A percentile compares a stretch with the other conserved stretches of the same genome.
These are phyloP conservation scores for Penicillium corylophilum DNA, from an alignment of 2,329 filamentous ascomycete genomes.

Conservation along the genomic window DNA sequence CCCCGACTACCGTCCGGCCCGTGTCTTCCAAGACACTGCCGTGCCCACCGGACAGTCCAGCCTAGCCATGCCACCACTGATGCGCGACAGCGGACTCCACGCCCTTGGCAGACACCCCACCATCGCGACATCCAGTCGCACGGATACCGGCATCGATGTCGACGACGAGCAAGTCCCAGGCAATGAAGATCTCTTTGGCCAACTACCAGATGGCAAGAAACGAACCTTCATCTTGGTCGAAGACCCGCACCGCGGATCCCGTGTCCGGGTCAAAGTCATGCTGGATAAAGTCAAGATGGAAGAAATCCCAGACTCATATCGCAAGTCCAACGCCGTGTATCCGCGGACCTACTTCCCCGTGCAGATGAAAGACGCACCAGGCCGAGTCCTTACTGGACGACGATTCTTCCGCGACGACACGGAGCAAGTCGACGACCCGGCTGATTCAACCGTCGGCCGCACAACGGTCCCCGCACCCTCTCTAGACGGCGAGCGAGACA, in stretches of 20 bases:
- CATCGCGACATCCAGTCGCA: constrained; percentile 30
- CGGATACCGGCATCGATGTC: constrained; percentile 20
- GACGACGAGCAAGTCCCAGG: constrained; percentile 33
- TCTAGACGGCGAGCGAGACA: constrained; percentile 70
- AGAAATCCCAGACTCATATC: constrained; percentile 94
- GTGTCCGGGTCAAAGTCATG: constrained; percentile 85
- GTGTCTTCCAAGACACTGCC: constrained; percentile 68
- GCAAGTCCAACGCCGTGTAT: constrained; percentile 84
- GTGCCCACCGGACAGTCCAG: constrained; percentile 62
- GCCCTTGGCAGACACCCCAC: constrained; percentile 34
- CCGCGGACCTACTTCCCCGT: constrained; percentile 89
- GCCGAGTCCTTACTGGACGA: constrained; percentile 66
- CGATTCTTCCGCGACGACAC: constrained; percentile 72
- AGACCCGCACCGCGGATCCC: constrained; percentile 75
- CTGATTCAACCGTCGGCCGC: constrained; percentile 38
- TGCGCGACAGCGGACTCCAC: constrained; percentile 56
- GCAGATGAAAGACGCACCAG: constrained; percentile 85
- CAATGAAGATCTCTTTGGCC: constrained; percentile 74
- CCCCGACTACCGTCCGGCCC: constrained; percentile 69
- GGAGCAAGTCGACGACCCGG: constrained; percentile 52
- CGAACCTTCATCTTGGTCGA: constrained; percentile 97
- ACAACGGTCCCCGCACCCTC: constrained; percentile 60
- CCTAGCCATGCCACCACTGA: constrained; percentile 63
- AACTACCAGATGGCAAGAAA: constrained; percentile 84
- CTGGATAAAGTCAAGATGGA: constrained; percentile 92